Evolutionary conservation across 371 early-diverging fungal genomes (phyloP).

Genomic region (Zychaea mexicana): DNA sequence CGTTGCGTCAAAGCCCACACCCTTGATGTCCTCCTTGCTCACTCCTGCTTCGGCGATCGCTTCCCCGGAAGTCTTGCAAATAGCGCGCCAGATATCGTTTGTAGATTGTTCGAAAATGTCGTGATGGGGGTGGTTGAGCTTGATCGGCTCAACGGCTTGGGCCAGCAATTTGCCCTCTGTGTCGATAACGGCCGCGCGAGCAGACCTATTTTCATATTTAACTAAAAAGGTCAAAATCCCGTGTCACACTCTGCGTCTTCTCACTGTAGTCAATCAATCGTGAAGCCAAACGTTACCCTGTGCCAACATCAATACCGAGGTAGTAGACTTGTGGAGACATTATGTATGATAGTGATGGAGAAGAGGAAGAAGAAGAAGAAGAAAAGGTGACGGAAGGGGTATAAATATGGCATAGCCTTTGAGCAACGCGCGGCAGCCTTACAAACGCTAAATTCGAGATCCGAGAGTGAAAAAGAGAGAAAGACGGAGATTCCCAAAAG

Average conservation of each 20-base stretch:
- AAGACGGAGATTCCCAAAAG: not conserved
- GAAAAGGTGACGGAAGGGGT: no score
- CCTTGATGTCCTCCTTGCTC: conserved; percentile 40
- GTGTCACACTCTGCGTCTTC: not conserved
- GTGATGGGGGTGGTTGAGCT: conserved; percentile 48
- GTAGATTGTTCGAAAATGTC: conserved; percentile 73
- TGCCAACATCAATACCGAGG: conserved; percentile 77
- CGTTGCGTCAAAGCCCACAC: conserved; percentile 81
- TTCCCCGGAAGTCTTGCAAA: conserved; percentile 45
- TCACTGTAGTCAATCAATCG: not conserved
- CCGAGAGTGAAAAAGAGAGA: not conserved
- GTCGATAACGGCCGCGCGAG: conserved; percentile 65
- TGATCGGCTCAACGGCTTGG: conserved; percentile 51
- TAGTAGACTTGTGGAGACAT: conserved; percentile 34
- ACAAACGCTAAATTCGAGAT: not conserved
- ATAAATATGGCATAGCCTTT: not conserved
- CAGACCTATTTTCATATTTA: conserved; percentile 26
- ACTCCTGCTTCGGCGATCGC: conserved; percentile 43
- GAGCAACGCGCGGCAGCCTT: not conserved
- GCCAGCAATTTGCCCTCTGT: conserved; percentile 50
- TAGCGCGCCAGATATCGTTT: conserved; percentile 68
- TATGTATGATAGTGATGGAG: not conserved
- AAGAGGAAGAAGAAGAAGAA: not conserved
- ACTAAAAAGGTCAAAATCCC: not conserved
- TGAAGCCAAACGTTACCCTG: conserved; percentile 44